Evolutionary conservation across 176 grass and related monocot species (phyloP), one percentile per base, ranked within the genome.

Genomic region (Carex kokanica): DNA sequence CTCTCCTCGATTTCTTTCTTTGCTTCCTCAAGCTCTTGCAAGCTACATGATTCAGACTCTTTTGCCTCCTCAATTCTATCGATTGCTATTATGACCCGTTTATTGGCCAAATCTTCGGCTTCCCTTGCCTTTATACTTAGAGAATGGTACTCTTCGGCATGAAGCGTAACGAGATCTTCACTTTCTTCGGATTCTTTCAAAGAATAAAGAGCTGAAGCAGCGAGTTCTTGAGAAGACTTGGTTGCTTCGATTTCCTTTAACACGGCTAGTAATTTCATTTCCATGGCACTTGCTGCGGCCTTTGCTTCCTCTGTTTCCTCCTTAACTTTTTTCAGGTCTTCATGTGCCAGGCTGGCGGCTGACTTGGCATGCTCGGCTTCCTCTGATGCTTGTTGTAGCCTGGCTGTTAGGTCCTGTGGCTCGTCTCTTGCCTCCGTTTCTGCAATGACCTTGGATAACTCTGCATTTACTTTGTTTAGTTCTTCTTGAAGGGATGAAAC

Each of bases 31-130:
- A 97, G 54, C 24, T 67, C 78, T 60, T 88, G 38, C 62, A 90
- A 71, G 43, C 84, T 90, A 82, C 82, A 87, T 32, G 85, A 90
- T 81, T 97, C 94, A 9, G 89, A 88, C 29, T 88, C 87, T 83
- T 91, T 97, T 0, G 86, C 89, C 24, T 89, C 73, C 56, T 90
- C 81, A 60, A 97, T 93, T 83, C 86, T 85, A 21, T 93, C 86
- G 12, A 97, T 61, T 0, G 89, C 91, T 60, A 83, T 61, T 4
- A 90, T 87, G 51, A 97, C 86, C 59, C 74, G 52, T 81, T 89
- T 87, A 67, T 86, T 91, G 10, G 88, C 84, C 31, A 71, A 73
- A 32, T 84, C 61, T 80, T 97, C 92, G 0, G 90, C 88, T 40
- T 97, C 87, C 27, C 81, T 52, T 8, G 85, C 87, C 87, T 83